A percentile compares a stretch with the other conserved stretches of the same genome.
phyloP scores from a whole-genome alignment of 139 green algal genomes.

The Chlamydomonas eustigma region DNA sequence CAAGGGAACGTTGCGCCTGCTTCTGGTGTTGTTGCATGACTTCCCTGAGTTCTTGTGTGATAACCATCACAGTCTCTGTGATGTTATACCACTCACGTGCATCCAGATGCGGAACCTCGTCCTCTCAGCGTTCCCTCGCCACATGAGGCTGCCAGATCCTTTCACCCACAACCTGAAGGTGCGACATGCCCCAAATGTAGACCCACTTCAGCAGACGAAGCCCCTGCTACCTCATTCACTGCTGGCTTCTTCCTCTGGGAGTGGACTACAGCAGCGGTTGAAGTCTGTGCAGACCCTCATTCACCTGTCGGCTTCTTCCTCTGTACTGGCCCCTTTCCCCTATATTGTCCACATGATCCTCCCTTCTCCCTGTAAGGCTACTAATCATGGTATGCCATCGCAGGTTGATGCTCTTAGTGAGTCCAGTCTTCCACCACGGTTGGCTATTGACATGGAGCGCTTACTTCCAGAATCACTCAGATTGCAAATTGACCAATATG shows the following conservation, averaged over 20 bases:
- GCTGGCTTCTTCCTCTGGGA: too few species aligned
- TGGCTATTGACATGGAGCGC: constrained; percentile 58
- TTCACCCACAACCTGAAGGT: constrained; percentile 98
- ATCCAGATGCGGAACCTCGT: constrained; percentile 97
- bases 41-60: constrained; percentile 99
- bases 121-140: constrained; percentile 92
- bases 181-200: too few species aligned
- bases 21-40: constrained; percentile 98
- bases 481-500: constrained; percentile 45
- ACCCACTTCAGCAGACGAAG: too few species aligned
- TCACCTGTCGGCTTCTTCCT: too few species aligned
- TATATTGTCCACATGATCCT: too few species aligned
- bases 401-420: constrained; percentile 90
- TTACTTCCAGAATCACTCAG: constrained; percentile 62
- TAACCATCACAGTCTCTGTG: constrained; percentile 91
- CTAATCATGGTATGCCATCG: too few species aligned
- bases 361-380: too few species aligned
- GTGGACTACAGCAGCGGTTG: too few species aligned
- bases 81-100: constrained; percentile 87
- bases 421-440: constrained; percentile 74
- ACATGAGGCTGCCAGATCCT: constrained; percentile 96
- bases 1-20: constrained; percentile 89
- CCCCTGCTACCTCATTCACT: too few species aligned
- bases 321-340: too few species aligned
- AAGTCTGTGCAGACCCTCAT: too few species aligned